A percentile compares a stretch with the other conserved stretches of the same genome.
phyloP scores from a whole-genome alignment of 2,329 filamentous ascomycete species.

The Lecanosticta acicola region DNA sequence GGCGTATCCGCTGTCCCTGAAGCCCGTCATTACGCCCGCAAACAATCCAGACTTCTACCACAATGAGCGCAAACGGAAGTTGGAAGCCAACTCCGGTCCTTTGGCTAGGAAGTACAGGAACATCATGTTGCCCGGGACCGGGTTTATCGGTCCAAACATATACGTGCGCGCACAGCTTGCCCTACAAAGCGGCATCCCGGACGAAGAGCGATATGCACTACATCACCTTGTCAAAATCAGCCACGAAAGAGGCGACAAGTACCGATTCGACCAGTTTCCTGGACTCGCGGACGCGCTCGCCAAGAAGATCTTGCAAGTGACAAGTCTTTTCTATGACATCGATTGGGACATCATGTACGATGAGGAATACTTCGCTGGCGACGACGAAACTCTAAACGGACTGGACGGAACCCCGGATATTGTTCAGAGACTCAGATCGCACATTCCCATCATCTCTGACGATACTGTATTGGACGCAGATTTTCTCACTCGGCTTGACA shows the following conservation, averaged over 20 bases:
- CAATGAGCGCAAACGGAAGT: constrained; percentile 48
- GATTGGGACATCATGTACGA: constrained; percentile 72
- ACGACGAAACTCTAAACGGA: constrained; percentile 58
- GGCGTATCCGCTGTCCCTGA: constrained; percentile 59
- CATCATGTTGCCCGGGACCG: constrained; percentile 60
- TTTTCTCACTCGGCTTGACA: constrained; percentile 64
- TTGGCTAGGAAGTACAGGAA: constrained; percentile 44
- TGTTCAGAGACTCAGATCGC: constrained; percentile 62
- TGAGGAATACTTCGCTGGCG: constrained; percentile 46
- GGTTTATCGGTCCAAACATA: constrained; percentile 70
- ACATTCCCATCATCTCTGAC: constrained; percentile 55
- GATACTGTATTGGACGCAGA: constrained; percentile 65
- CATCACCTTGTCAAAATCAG: constrained; percentile 95
- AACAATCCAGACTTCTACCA: constrained; percentile 67
- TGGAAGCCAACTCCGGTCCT: constrained; percentile 35
- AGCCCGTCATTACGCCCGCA: constrained; percentile 67
- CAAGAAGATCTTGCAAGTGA: constrained; percentile 74
- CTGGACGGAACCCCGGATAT: constrained; percentile 64
- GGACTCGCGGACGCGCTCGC: constrained; percentile 82
- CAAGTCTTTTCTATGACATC: constrained; percentile 72
- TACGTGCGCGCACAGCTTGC: constrained; percentile 84
- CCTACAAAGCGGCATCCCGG: constrained; percentile 68
- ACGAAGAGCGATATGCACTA: constrained; percentile 86
- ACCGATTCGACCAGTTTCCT: constrained; percentile 87
- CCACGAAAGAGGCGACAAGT: constrained; percentile 89